Evolutionary conservation across 2,329 filamentous ascomycete genomes (phyloP).

Genomic region (Colletotrichum tofieldiae): DNA sequence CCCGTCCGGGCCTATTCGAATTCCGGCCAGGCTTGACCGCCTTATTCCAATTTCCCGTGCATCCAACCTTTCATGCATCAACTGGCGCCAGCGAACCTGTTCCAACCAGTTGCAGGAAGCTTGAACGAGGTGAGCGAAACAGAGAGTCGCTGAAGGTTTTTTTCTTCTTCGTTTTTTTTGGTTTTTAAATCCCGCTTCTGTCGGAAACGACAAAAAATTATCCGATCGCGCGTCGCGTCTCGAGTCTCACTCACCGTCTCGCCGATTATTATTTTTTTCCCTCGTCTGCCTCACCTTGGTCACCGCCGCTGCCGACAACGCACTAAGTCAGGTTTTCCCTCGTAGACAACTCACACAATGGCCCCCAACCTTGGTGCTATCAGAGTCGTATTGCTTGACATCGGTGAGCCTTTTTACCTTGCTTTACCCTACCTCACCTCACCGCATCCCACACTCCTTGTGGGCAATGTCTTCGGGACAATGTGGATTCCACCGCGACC

Average conservation of each 20-base stretch:
- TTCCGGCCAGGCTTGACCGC: slow-evolving; percentile 42
- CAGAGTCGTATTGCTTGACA: slow-evolving; percentile 70
- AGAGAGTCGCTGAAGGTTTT: slow-evolving; percentile 32
- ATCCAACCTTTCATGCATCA: slow-evolving; percentile 33
- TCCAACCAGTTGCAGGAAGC: slow-evolving; percentile 29
- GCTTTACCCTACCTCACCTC: slow-evolving; percentile 5
- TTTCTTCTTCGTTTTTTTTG: neutral
- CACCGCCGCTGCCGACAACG: slow-evolving; percentile 11
- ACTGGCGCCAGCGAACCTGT: slow-evolving; percentile 13
- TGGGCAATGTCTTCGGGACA: neutral
- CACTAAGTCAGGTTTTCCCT: slow-evolving; percentile 7
- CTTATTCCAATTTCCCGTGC: slow-evolving; percentile 40
- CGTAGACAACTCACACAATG: slow-evolving; percentile 47
- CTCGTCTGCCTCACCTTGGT: neutral
- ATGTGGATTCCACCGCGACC: slow-evolving; percentile 14
- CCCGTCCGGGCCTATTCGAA: slow-evolving; percentile 29
- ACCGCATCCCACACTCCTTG: slow-evolving; percentile 4
- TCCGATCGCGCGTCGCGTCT: slow-evolving; percentile 31
- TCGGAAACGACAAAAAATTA: neutral
- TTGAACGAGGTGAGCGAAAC: slow-evolving; percentile 14
- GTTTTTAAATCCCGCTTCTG: too few relatives aligned
- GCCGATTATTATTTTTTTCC: neutral
- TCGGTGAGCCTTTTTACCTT: slow-evolving; percentile 63
- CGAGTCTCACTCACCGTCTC: slow-evolving; percentile 23
- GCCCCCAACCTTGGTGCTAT: slow-evolving; percentile 52